Evolutionary conservation across 306 rosid genomes (phyloP).

Genomic region (Medicago arabica): DNA sequence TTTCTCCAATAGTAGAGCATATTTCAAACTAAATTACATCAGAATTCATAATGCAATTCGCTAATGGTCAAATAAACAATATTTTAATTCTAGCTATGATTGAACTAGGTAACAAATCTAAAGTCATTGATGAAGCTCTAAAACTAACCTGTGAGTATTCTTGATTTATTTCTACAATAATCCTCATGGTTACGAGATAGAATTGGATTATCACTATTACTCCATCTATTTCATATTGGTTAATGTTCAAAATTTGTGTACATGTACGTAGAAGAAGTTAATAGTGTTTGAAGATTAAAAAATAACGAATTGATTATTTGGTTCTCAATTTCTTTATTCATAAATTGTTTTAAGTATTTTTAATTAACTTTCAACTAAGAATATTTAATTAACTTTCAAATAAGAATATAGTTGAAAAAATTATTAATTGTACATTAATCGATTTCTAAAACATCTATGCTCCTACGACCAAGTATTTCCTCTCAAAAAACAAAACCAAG

Average conservation of each 20-base stretch:
- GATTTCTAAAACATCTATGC: no score
- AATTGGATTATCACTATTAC: neutral
- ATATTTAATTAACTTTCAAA: neutral
- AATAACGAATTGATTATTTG: no score
- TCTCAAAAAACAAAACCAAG: no score
- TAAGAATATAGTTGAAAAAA: no score
- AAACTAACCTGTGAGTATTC: no score
- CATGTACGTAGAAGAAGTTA: no score
- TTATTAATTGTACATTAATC: no score
- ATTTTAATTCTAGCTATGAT: slow-evolving; percentile 16
- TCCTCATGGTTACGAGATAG: neutral
- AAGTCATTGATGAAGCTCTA: no score
- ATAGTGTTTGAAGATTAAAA: neutral
- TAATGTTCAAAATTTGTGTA: no score
- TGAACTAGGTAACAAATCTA: neutral
- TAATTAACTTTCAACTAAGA: neutral
- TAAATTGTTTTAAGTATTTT: neutral
- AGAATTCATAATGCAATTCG: slow-evolving; percentile 29
- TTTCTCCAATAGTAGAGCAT: slow-evolving; percentile 1
- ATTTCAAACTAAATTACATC: slow-evolving; percentile 41
- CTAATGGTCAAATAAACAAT: slow-evolving; percentile 19
- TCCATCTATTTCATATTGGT: neutral
- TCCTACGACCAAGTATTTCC: no score
- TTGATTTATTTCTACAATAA: neutral
- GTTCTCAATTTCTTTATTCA: no score